Evolutionary conservation across 2,329 filamentous ascomycete genomes (phyloP), one percentile per base, ranked within the genome.

Genomic region (Camillea tinctor): DNA sequence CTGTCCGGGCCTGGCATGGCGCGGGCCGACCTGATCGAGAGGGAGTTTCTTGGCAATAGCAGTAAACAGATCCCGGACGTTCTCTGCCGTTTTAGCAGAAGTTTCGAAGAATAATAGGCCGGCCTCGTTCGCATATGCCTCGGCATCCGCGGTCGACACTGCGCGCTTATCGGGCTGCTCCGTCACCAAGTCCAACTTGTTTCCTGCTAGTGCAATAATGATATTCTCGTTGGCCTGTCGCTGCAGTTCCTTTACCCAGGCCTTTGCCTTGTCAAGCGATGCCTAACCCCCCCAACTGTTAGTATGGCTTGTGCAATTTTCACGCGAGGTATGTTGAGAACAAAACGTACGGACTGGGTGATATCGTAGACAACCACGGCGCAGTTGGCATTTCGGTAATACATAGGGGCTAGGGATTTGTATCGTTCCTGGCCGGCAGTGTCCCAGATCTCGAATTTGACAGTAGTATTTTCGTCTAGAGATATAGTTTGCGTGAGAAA

Each of bases 371-470:
- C 95, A 54, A 99, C 94, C 30, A 99, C 94, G 60, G 96, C 95
- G 80, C 95, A 98, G 86, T 99, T 98, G 70, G 96, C 96, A 76
- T 99, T 99, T 71, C 96, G 85, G 81, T 99, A 99, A 84, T 99
- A 99, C 95, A 99, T 99, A 71, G 95, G 95, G 36, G 95, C 95
- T 68, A 99, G 84, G 13, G 95, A 98, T 84, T 98, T 98, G 86
- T 98, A 99, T 74, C 96, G 88, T 80, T 99, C 95, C 81, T 99
- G 95, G 65, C 95, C 95, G 65, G 95, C 95, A 9, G 95, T 99
- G 79, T 97, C 93, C 93, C 95, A 99, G 75, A 99, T 99, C 80
- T 99, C 95, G 74, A 99, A 99, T 83, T 99, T 99, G 79, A 99
- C 94, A 59, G 95, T 99, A 61, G 95, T 98, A 79, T 88, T 95